phyloP scores from a whole-genome alignment of 768 basidiomycete genomes.

The Phallus indusiatus region DNA sequence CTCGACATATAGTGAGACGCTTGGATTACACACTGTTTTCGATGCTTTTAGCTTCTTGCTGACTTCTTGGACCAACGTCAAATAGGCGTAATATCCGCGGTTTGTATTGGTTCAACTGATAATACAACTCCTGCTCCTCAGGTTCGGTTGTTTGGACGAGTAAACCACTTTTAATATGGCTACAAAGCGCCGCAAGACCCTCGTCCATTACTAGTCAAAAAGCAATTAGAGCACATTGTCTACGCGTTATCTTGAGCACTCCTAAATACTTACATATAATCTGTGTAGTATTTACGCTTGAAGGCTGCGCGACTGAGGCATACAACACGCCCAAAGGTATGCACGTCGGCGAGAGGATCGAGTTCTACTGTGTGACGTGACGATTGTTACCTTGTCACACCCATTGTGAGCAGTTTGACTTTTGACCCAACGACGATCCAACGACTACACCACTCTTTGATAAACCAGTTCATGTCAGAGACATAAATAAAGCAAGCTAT shows the following conservation, averaged over 20 bases:
- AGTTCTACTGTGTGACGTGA: no score
- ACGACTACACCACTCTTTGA: no score
- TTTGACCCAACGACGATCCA: no score
- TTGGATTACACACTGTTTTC: constrained; percentile 45
- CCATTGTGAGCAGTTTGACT: no score
- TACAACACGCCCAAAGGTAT: no score
- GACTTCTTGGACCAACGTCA: constrained; percentile 52
- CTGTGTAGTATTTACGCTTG: not conserved
- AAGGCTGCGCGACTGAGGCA: no score
- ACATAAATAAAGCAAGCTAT: no score
- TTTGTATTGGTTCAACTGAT: constrained; percentile 18
- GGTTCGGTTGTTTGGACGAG: not conserved
- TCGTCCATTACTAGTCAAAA: constrained; percentile 3
- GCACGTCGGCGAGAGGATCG: no score
- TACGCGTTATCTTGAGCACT: not conserved
- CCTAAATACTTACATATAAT: not conserved
- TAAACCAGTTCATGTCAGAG: no score
- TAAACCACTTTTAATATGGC: not conserved
- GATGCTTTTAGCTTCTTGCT: constrained; percentile 61
- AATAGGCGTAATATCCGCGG: constrained; percentile 52
- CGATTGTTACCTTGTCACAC: no score
- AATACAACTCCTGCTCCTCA: constrained; percentile 16
- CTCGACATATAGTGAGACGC: not conserved
- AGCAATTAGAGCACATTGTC: not conserved
- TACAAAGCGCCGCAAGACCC: not conserved